Percentiles rank a stretch among this genome's conserved stretches.
Conservation (phyloP, 2,329 filamentous ascomycete genomes). For the Phialocephala subalpina region DNA sequence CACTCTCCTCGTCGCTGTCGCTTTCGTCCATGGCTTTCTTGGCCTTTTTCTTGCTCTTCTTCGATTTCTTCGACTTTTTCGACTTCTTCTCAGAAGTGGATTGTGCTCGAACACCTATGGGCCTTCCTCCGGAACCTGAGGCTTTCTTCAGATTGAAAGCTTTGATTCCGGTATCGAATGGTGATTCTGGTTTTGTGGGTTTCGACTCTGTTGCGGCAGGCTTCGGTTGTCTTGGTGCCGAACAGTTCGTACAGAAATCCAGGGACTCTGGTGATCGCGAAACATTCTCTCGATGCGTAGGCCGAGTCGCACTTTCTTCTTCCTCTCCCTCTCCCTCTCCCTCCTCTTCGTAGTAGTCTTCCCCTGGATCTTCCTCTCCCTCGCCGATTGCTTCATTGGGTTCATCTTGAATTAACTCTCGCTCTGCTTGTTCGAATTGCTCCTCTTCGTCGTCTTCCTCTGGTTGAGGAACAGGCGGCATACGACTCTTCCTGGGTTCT, state of each 20-base stretch:
- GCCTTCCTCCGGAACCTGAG: slow-evolving; percentile 29
- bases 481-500: slow-evolving; percentile 13
- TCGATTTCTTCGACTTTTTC: slow-evolving; percentile 22
- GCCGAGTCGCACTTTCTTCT: background rate
- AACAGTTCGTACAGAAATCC: slow-evolving; percentile 11
- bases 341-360: slow-evolving; percentile 2
- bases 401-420: background rate
- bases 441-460: slow-evolving; percentile 21
- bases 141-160: slow-evolving; percentile 39
- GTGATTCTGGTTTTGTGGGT: background rate
- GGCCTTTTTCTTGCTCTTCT: slow-evolving; percentile 39
- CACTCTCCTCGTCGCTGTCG: slow-evolving; percentile 11
- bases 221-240: background rate
- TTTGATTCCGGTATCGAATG: slow-evolving; percentile 36
- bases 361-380: background rate
- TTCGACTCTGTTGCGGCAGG: background rate
- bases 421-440: background rate
- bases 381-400: slow-evolving; percentile 14
- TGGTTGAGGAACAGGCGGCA: slow-evolving; percentile 16
- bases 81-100: slow-evolving; percentile 27
- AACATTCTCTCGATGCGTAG: background rate
- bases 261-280: background rate
- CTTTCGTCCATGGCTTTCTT: slow-evolving; percentile 18
- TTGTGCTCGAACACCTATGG: slow-evolving; percentile 33
- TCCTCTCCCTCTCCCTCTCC: background rate